Evolutionary conservation across 2,329 filamentous ascomycete species (phyloP).

Genomic region (Pseudogymnoascus sp.): DNA sequence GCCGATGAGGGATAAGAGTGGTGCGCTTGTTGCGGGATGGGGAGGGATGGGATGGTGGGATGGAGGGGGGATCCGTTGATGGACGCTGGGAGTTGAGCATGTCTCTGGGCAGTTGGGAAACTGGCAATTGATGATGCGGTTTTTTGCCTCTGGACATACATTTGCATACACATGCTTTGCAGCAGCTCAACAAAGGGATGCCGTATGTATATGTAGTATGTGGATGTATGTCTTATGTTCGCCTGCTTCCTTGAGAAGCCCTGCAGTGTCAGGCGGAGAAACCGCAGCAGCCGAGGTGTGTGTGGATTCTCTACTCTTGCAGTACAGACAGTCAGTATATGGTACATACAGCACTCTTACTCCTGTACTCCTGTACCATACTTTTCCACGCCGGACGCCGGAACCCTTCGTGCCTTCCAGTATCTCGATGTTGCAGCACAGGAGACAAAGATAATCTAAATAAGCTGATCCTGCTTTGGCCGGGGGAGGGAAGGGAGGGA

Average conservation of each 20-base stretch:
- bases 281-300: slow-evolving; percentile 1
- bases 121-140: too few species aligned
- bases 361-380: not conserved
- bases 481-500: not conserved
- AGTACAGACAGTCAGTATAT: not conserved
- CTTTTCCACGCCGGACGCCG: not conserved
- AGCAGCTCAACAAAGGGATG: not conserved
- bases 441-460: not conserved
- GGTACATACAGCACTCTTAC: not conserved
- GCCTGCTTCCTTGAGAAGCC: not conserved
- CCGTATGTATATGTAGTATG: not conserved
- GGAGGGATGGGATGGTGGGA: not conserved
- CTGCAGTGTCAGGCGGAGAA: slow-evolving; percentile 1
- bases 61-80: not conserved
- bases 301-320: not conserved
- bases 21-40: not conserved
- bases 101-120: not conserved
- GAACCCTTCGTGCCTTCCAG: not conserved
- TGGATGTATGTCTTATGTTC: not conserved
- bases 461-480: not conserved
- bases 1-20: not conserved
- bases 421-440: not conserved
- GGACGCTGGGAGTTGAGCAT: not conserved
- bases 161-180: not conserved
- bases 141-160: not conserved